Evolutionary conservation across 371 early-diverging fungal species (phyloP), one percentile per base, ranked within the genome.

Genomic region (Zancudomyces culisetae): DNA sequence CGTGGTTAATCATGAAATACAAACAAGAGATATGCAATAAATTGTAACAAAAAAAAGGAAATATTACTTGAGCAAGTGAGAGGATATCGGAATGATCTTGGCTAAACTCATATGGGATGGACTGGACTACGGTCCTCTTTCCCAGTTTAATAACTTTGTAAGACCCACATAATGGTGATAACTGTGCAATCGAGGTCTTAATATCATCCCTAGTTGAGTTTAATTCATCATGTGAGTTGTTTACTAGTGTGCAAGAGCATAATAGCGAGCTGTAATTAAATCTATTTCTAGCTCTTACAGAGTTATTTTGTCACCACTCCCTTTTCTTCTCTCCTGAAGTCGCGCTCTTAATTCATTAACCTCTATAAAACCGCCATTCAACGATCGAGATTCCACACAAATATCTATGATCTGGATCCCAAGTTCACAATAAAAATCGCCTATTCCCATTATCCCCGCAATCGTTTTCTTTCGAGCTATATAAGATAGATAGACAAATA

Each of bases 371-470:
- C 96, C 96, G 1, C 96, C 96, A 56, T 89, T 90, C 19, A 74
- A 61, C n/a, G 75, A 70, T 23, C 94, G 67, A 0, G 88, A 86
- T 12, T 75, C 72, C 21, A 92, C 71, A 54, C 94, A 97, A 0
- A 80, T 75, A 53, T 91, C 90, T 24, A 86, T 80, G 41, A 90
- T 81, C 58, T 91, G 93, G 20, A 96, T 79, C 0, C 83, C 89
- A 3, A 96, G 72, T 49, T 94, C 94, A 58, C 89, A 92, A 64
- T 97, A 97, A 66, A 94, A 97, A 60, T 95, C 95, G n/a, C 95
- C 90, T 0, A 93, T 80, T 0, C 97, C 96, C 3, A 96, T 68
- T 20, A 93, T 63, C 53, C 89, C 90, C 0, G 87, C 79, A 90
- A 92, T 90, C 56, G 87, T 86, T 24, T 92, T 90, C 64, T 95